These are phyloP conservation scores for Termitomyces bulborhizus DNA, from an alignment of 768 basidiomycete species.

Conservation along the genomic window DNA sequence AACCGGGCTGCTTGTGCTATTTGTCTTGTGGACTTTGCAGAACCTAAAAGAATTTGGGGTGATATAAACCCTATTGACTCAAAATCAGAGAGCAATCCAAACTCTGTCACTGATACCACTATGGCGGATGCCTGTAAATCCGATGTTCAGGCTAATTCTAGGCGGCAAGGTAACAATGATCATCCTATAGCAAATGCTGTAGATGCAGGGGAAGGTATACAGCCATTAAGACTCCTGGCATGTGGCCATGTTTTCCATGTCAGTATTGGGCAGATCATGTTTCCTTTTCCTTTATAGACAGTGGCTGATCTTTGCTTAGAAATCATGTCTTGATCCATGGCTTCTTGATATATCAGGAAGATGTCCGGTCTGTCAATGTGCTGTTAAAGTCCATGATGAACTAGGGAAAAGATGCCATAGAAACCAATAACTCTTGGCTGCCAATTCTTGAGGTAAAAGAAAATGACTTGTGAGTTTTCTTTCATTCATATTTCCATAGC, in stretches of 20 bases:
- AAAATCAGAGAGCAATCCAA: neutral
- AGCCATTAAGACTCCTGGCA: slow-evolving; percentile 66
- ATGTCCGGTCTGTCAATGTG: slow-evolving; percentile 81
- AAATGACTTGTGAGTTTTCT: neutral
- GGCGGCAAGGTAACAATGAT: neutral
- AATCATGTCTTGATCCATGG: slow-evolving; percentile 91
- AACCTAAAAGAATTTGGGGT: slow-evolving; percentile 38
- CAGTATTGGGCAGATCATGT: slow-evolving; percentile 21
- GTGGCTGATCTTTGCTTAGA: slow-evolving; percentile 31
- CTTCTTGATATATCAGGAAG: slow-evolving; percentile 77
- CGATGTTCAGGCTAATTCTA: neutral
- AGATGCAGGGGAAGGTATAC: slow-evolving; percentile 72
- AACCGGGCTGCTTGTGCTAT: slow-evolving; percentile 84
- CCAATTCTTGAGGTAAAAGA: neutral
- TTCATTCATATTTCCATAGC: neutral
- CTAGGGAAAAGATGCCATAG: neutral
- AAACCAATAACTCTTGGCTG: neutral
- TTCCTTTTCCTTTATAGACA: neutral
- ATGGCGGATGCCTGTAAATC: slow-evolving; percentile 1
- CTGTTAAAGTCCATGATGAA: slow-evolving; percentile 49
- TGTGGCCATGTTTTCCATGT: slow-evolving; percentile 94
- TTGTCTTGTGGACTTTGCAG: slow-evolving; percentile 81
- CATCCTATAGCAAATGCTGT: slow-evolving; percentile 34
- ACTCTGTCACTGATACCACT: neutral
- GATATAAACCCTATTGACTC: neutral